phyloP scores from a whole-genome alignment of 1,284 basidiomycete species.

The Heterobasidion irregulare region DNA sequence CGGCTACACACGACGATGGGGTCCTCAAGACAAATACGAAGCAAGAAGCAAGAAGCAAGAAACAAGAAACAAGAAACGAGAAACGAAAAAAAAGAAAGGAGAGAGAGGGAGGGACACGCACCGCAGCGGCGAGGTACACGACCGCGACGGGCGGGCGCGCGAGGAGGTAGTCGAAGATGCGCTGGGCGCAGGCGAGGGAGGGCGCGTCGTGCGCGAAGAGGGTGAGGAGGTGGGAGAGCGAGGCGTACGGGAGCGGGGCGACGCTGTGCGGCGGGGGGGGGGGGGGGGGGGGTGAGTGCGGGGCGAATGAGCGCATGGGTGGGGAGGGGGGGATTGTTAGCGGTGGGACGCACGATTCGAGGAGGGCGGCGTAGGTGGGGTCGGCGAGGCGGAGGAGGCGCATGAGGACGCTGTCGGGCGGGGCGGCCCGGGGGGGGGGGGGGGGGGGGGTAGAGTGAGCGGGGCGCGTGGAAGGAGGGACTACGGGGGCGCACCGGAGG shows the following conservation, averaged over 20 bases:
- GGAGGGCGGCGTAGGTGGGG: constrained; percentile 55
- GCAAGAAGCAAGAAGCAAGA: too few species aligned
- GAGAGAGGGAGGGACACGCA: constrained; percentile 29
- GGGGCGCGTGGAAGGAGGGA: background rate
- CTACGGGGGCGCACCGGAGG: constrained; percentile 49
- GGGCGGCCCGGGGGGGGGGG: too few species aligned
- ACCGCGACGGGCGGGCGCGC: constrained; percentile 73
- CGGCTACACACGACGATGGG: too few species aligned
- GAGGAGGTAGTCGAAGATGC: constrained; percentile 84
- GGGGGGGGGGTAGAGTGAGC: too few species aligned
- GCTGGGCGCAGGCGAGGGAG: constrained; percentile 75
- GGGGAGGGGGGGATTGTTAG: background rate
- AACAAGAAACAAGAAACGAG: too few species aligned
- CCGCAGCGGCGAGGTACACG: constrained; percentile 79
- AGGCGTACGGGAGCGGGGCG: constrained; percentile 76
- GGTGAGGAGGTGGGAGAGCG: constrained; percentile 85
- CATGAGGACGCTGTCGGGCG: constrained; percentile 62
- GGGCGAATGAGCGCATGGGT: background rate
- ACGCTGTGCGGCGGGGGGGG: constrained; percentile 21
- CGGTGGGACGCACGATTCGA: constrained; percentile 58
- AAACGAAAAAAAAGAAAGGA: background rate
- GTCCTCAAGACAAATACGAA: too few species aligned
- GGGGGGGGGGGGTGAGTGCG: constrained; percentile 5
- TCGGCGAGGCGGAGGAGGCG: constrained; percentile 67
- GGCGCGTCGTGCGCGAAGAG: constrained; percentile 89